Evolutionary conservation across 2,329 filamentous ascomycete genomes (phyloP).

Genomic region (Colletotrichum sp.): DNA sequence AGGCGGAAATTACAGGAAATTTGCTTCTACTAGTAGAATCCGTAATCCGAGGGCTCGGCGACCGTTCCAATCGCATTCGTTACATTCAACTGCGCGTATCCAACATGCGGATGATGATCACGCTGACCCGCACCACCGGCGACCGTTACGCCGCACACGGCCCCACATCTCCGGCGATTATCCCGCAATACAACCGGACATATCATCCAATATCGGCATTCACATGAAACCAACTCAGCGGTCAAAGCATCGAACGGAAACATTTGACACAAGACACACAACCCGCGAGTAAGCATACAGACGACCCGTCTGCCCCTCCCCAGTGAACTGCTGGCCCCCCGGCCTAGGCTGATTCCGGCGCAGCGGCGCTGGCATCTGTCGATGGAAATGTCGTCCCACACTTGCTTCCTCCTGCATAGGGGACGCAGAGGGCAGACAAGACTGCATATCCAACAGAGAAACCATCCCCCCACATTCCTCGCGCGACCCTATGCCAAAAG

Average conservation of each 20-base stretch:
- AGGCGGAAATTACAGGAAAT: background rate
- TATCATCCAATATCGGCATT: background rate
- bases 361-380: background rate
- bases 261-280: background rate
- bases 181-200: background rate
- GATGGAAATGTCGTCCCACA: background rate
- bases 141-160: background rate
- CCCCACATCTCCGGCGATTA: background rate
- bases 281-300: background rate
- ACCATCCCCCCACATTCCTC: background rate
- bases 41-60: background rate
- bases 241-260: background rate
- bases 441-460: background rate
- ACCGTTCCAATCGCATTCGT: background rate
- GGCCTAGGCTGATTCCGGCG: background rate
- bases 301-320: background rate
- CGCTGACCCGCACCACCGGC: background rate
- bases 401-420: background rate
- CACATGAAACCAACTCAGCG: background rate
- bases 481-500: background rate
- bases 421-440: background rate
- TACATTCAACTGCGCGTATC: background rate
- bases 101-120: background rate
- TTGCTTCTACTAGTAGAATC: background rate
- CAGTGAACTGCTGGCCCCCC: background rate